Evolutionary conservation across 768 basidiomycete species (phyloP).

Genomic region (Rhizopogon salebrosus): DNA sequence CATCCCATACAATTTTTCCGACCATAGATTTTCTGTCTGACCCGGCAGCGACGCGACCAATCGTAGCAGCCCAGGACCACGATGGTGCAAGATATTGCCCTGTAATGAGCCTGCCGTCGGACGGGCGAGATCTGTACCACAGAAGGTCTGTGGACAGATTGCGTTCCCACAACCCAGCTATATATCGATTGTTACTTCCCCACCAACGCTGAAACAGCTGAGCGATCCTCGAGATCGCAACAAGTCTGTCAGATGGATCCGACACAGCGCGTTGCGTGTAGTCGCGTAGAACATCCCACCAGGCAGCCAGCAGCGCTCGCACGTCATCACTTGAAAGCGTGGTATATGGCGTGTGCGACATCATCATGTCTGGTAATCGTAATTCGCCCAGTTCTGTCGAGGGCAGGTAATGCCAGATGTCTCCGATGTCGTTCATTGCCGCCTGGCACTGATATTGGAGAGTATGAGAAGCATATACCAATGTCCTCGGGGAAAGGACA

Average conservation of each 20-base stretch:
- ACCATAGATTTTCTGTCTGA: background rate
- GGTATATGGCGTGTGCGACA: background rate
- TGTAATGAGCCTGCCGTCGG: background rate
- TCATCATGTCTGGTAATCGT: background rate
- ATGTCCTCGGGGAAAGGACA: background rate
- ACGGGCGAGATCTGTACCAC: background rate
- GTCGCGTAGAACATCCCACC: background rate
- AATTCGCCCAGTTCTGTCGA: background rate
- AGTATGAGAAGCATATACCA: slow-evolving; percentile 1
- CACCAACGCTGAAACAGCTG: background rate
- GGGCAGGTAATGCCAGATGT: background rate
- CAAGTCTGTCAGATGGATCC: slow-evolving; percentile 2
- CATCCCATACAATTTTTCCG: background rate
- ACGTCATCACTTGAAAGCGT: background rate
- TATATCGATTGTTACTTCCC: background rate
- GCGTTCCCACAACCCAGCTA: slow-evolving; percentile 6
- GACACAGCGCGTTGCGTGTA: slow-evolving; percentile 1
- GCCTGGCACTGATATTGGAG: slow-evolving; percentile 5
- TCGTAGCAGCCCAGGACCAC: slow-evolving; percentile 7
- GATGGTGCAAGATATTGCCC: slow-evolving; percentile 1
- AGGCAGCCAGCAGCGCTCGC: background rate
- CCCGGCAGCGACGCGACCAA: background rate
- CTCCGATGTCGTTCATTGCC: background rate
- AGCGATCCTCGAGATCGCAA: slow-evolving; percentile 3
- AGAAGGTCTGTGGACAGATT: slow-evolving; percentile 2